These are phyloP conservation scores for Macrocybe gigantea DNA, from an alignment of 768 basidiomycete genomes.

Conservation along the genomic window DNA sequence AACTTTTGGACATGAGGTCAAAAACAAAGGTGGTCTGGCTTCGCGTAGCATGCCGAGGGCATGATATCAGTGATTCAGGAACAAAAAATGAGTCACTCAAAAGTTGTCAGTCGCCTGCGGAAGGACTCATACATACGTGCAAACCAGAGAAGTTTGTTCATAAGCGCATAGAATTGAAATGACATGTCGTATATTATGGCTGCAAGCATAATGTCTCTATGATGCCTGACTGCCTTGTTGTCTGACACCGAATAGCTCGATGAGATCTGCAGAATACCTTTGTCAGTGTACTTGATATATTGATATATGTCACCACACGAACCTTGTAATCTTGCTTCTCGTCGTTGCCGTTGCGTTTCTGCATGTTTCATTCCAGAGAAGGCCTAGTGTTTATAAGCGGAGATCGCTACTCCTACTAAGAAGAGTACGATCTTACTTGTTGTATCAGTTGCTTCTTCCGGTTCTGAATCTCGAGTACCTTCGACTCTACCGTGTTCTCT, in stretches of 20 bases:
- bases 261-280: constrained; percentile 38
- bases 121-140: too few species aligned
- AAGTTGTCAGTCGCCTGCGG: too few species aligned
- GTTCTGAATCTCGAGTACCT: constrained; percentile 84
- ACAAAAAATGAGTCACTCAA: too few species aligned
- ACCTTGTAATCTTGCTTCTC: constrained; percentile 82
- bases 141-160: not conserved
- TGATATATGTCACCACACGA: not conserved
- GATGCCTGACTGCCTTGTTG: constrained; percentile 12
- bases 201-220: not conserved
- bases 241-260: constrained; percentile 49
- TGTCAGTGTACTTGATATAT: too few species aligned
- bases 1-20: constrained; percentile 22
- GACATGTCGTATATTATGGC: not conserved
- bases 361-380: constrained; percentile 77
- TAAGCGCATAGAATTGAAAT: not conserved
- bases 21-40: constrained; percentile 2
- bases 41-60: not conserved
- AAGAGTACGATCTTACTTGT: constrained; percentile 38
- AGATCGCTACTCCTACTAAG: not conserved
- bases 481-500: constrained; percentile 84
- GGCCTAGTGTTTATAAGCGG: constrained; percentile 39
- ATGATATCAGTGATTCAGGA: too few species aligned
- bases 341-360: constrained; percentile 71
- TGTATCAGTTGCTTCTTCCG: constrained; percentile 76